A percentile compares a stretch with the other conserved stretches of the same genome.
phyloP scores from a whole-genome alignment of 345 rosid genomes.

The Gossypium stocksii region DNA sequence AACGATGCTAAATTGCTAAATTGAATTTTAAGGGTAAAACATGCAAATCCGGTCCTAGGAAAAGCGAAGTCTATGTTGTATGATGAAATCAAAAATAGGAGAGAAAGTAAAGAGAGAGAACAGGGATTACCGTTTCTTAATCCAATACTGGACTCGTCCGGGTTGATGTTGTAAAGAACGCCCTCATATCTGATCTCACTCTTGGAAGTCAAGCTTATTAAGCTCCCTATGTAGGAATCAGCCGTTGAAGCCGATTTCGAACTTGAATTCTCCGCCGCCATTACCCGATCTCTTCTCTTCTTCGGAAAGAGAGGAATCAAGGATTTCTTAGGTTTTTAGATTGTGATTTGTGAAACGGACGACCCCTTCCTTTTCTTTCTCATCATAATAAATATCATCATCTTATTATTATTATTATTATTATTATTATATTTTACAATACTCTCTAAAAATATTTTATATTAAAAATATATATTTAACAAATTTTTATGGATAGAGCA shows the following conservation, averaged over 20 bases:
- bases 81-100: background rate
- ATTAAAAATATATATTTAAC: too few relatives aligned
- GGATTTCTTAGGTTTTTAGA: background rate
- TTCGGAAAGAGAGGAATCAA: background rate
- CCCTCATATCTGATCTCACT: slow-evolving; percentile 98
- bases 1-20: background rate
- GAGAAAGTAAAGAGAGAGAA: background rate
- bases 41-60: background rate
- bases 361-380: background rate
- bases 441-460: too few relatives aligned
- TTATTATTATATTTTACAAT: too few relatives aligned
- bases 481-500: too few relatives aligned
- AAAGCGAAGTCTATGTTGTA: background rate
- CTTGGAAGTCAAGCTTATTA: slow-evolving; percentile 93
- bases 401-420: background rate
- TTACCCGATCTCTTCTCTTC: slow-evolving; percentile 28
- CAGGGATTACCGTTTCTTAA: slow-evolving; percentile 67
- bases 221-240: slow-evolving; percentile 94
- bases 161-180: slow-evolving; percentile 79
- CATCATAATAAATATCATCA: too few relatives aligned
- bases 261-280: slow-evolving; percentile 59
- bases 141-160: slow-evolving; percentile 96
- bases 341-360: background rate
- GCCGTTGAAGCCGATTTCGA: slow-evolving; percentile 65
- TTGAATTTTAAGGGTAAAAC: background rate